Base-by-base conservation (phyloP, 2,329 filamentous ascomycete genomes). In the Chrysoporthe austroafricana region DNA sequence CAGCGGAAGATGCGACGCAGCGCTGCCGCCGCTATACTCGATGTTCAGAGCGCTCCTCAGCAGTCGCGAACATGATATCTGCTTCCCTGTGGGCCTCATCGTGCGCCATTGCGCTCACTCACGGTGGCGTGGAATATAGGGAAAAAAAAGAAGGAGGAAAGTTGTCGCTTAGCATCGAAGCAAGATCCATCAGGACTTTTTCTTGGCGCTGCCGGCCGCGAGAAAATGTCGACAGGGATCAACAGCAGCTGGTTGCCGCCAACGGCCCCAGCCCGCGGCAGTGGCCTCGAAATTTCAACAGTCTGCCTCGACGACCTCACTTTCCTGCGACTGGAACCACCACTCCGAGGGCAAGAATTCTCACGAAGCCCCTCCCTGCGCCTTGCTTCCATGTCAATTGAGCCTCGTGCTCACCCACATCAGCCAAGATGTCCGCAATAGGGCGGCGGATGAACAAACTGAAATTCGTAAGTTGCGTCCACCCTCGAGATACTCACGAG, bases 371-470 rank as follows among this genome's bases (percentile, higher is more conserved):
- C 39, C 39, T 66, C 3, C 7, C 11, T 39, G 32, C 32, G 52
- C 43, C 42, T 2, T 3, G 36, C 32, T 52, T n/a, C 21, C 16
- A 8, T 5, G 3, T n/a, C 43, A 52, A 63, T 36, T 52, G 66
- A 68, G 69, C 69, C 59, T 66, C 39, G 32, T 42, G 61, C 66
- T 68, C 66, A 57, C 43, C 18, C 46, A 67, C 63, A 65, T 9
- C 64, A 63, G 60, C 65, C 73, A 79, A 72, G 56, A 79, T 79
- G 78, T 76, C 77, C 26, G 75, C 73, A 71, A 71, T 91, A 80
- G 77, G 86, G 75, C 88, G 88, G 80, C 90, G 93, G 74, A 89
- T 93, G 86, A 88, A 90, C 77, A 88, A 88, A 80, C 82, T 96
- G 77, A 89, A 88, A 78, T 83, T 86, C 79, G 92, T 93, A 84